Base-by-base conservation (phyloP, 2,329 filamentous ascomycete species). In the Aspergillus quadrilineatus region DNA sequence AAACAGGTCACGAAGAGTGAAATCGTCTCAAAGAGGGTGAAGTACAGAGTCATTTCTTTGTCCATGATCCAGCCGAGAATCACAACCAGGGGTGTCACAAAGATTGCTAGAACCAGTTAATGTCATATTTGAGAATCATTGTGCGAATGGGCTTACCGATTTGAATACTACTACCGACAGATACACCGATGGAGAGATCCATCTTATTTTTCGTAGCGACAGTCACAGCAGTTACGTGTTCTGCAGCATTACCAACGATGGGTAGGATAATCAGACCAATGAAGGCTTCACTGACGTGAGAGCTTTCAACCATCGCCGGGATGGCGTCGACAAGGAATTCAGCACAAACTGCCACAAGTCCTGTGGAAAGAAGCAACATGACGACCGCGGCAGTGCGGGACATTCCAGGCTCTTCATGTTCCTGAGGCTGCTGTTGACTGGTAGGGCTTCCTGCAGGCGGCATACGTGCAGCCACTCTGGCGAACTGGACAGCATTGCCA, bases 181-280 rank as follows among this genome's bases (percentile, higher is more conserved):
- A 89, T 9, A 92, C 88, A 68, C 89, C 89, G 61, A 92, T 92
- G 3, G 89, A 87, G 7, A 92, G 77, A 67, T 92, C 89, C 87
- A 92, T 91, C 75, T 92, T 92, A 74, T 92, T 90, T 79, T 92
- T 91, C 64, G 87, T 82, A 6, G 89, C 89, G 1, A 92, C 89
- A 0, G 85, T 89, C 53, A 92, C 88, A 6, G 89, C 89, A 0
- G 89, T 92, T 17, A 89, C 88, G 77, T 92, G 89, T 75, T 92
- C 89, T 8, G 89, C 89, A 2, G 89, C 89, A 65, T 92, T 92
- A 42, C 89, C 88, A 15, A 92, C 89, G 63, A 92, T 91, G 5
- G 89, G 89, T 4, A 92, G 77, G 52, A 92, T 84, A 64, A 92
- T 92, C 0, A 60, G 80, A 65, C 89, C 89, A 59, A 92, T 86